Conservation (phyloP, 805 yeast genomes). For the Kodamaea kaohsiungensis region DNA sequence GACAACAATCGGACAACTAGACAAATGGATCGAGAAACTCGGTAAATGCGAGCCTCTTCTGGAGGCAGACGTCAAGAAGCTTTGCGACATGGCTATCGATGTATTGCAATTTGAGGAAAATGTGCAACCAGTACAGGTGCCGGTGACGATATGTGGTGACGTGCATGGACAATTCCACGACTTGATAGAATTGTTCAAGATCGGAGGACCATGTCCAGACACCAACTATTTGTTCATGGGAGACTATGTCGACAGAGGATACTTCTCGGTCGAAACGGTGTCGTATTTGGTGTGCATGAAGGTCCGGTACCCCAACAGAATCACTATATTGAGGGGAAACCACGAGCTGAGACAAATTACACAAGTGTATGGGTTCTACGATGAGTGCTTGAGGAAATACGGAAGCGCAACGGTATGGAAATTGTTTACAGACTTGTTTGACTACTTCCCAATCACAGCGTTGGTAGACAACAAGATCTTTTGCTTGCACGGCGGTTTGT, state of each 20-base stretch:
- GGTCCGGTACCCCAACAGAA: conserved; percentile 87
- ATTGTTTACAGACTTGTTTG: conserved; percentile 86
- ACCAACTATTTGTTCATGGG: conserved; percentile 51
- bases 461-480: conserved; percentile 87
- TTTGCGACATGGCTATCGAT: conserved; percentile 90
- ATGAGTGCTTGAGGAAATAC: conserved; percentile 90
- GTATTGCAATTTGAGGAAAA: conserved; percentile 89
- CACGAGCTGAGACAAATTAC: conserved; percentile 96
- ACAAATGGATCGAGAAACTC: conserved; percentile 83
- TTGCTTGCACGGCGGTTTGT: conserved; percentile 92
- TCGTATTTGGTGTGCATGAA: conserved; percentile 87
- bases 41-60: conserved; percentile 77
- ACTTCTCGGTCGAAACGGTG: conserved; percentile 89
- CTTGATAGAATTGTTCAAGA: conserved; percentile 86
- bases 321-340: conserved; percentile 90
- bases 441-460: conserved; percentile 91
- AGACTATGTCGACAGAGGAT: conserved; percentile 88
- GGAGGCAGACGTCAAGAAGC: conserved; percentile 74
- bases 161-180: conserved; percentile 97
- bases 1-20: conserved; percentile 63
- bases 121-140: conserved; percentile 92
- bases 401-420: conserved; percentile 95
- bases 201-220: conserved; percentile 66
- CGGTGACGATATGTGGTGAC: conserved; percentile 97
- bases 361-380: conserved; percentile 94